These are phyloP conservation scores for Amanita jacksonii DNA, from an alignment of 768 basidiomycete species.

Conservation along the genomic window DNA sequence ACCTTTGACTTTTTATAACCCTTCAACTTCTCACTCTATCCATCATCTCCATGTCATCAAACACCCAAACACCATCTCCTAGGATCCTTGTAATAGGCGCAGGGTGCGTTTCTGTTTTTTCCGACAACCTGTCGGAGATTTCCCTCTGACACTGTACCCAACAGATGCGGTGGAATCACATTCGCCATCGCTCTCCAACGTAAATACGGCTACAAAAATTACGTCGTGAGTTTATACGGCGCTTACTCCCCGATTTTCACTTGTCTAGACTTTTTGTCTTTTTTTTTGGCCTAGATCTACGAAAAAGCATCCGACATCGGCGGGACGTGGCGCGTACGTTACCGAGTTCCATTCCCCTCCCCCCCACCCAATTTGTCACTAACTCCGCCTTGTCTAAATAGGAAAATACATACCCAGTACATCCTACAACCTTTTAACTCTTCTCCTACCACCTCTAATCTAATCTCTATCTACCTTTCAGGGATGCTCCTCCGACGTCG, in stretches of 20 bases:
- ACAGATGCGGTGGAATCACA: slow-evolving; percentile 18
- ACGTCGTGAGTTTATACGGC: slow-evolving; percentile 20
- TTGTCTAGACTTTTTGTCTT: background rate
- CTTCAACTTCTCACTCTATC: too few species aligned
- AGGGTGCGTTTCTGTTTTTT: slow-evolving; percentile 2
- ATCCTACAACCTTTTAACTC: background rate
- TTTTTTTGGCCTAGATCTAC: slow-evolving; percentile 19
- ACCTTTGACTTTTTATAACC: too few species aligned
- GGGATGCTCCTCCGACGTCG: slow-evolving; percentile 34
- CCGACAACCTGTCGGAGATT: background rate
- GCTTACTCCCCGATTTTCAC: too few species aligned
- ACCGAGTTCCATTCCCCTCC: background rate
- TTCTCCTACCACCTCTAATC: background rate
- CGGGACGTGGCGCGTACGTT: slow-evolving; percentile 24
- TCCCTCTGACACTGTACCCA: background rate
- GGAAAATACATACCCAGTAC: slow-evolving; percentile 25
- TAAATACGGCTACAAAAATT: slow-evolving; percentile 19
- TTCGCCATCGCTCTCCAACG: slow-evolving; percentile 22
- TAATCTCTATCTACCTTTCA: slow-evolving; percentile 11
- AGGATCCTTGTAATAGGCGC: slow-evolving; percentile 9
- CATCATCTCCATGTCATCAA: too few species aligned
- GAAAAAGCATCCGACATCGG: slow-evolving; percentile 20
- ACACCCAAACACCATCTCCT: too few species aligned
- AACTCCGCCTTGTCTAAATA: slow-evolving; percentile 1
- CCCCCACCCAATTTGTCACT: background rate